Evolutionary conservation across 345 rosid species (phyloP), one percentile per base, ranked within the genome.

Genomic region (Hevea brasiliensis): DNA sequence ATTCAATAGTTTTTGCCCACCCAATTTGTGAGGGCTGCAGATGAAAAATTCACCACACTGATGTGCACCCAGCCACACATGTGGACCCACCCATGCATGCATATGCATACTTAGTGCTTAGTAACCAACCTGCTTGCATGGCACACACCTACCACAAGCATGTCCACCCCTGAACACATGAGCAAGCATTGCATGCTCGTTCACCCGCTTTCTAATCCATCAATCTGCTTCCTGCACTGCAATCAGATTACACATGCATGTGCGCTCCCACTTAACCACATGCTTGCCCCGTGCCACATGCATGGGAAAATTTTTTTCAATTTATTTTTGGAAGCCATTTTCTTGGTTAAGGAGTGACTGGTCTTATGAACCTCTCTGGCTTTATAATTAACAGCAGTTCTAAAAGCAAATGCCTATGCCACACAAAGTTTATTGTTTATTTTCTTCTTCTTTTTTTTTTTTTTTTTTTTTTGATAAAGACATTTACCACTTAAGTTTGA

Each of bases 401-500:
- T 64, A 21, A 23, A 55, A 55, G 60, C 21, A 55, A 55, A 55
- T 20, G 60, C 23, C n/a, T 55, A 23, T 3, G 10, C n/a, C n/a
- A 23, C 60, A 55, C 37, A 32, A 4, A 32, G 37, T 32, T 32
- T 32, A 32, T 32, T 32, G 37, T 32, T 32, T 32, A 32, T 32
- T 32, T 3, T 53, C 1, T 18, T 20, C 57, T 53, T 53, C 1
- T 18, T 20, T 21, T 53, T 53, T 45, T 42, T 15, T 66, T 27
- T 17, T 15, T 65, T 8, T 17, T 14, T 48, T 1, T 6, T 44
- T 41, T 62, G 6, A 62, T 65, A 47, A 1, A n/a, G 1, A 15
- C 8, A 27, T 45, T 60, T 26, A 26, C 56, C n/a, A 26, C 14
- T 66, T 65, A 26, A 47, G 55, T 66, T 65, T 35, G 62, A 68